Base-by-base conservation (phyloP, 2,329 filamentous ascomycete genomes). In the Hypoxylon sp. region DNA sequence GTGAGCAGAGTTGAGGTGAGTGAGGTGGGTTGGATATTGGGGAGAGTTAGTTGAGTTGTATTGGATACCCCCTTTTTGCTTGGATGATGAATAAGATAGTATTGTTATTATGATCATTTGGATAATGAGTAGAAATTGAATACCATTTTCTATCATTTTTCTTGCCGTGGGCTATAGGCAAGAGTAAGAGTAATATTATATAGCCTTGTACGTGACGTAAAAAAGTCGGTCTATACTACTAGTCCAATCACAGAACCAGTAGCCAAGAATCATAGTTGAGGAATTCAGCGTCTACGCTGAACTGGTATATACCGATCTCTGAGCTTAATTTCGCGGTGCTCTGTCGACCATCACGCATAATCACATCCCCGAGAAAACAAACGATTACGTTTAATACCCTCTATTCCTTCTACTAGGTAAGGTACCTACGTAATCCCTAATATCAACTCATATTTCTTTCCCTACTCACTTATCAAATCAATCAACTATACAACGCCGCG, bases 31-130 rank as follows among this genome's bases (percentile, higher is more conserved):
- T 11, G 37, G 37, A 41, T 41, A 7, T 34, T 27, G 11, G 8
- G 45, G 45, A 3, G 6, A 19, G 23, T 27, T 11, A 27, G 32
- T 54, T 59, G 43, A 25, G 16, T 52, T 52, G 23, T 27, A 37
- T 63, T 63, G 59, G 63, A 66, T 64, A 61, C 64, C 64, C 54
- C 61, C 9, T 47, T 51, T 59, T 47, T n/a, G n/a, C 39, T 48
- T 16, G 4, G 29, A 16, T 29, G 25, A 29, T 21, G 21, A 54
- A 43, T 23, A 8, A 55, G 39, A 55, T 43, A 45, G 11, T n/a
- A 54, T 61, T 3, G 7, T 43, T 46, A 34, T 56, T 52, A 12
- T 23, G n/a, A 25, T 56, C 3, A n/a, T 27, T 41, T 53, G 27
- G 16, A 65, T 65, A 51, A 21, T 34, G 46, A 57, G 46, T 53